Evolutionary conservation across 2,329 filamentous ascomycete species (phyloP).

Genomic region (Elsinoe batatas): DNA sequence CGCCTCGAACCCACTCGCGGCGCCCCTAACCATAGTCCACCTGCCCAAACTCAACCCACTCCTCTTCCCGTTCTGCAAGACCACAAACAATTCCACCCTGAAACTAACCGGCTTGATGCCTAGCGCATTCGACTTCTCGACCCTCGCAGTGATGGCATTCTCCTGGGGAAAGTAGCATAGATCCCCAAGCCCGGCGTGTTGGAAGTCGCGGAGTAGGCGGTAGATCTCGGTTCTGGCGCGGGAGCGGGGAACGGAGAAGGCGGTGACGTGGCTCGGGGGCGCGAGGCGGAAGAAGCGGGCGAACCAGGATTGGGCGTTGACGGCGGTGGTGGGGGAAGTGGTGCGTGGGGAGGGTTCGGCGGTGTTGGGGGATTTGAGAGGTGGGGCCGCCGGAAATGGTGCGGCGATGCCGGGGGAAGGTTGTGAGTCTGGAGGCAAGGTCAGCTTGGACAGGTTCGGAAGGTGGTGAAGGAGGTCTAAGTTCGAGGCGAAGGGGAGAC

Average conservation of each 20-base stretch:
- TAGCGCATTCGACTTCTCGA: conserved; percentile 67
- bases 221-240: conserved; percentile 68
- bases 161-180: conserved; percentile 68
- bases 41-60: conserved; percentile 69
- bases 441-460: conserved; percentile 8
- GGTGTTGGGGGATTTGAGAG: conserved; percentile 3
- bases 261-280: conserved; percentile 65
- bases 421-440: background rate
- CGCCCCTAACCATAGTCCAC: conserved; percentile 85
- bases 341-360: background rate
- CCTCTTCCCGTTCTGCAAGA: conserved; percentile 73
- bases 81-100: conserved; percentile 75
- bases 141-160: conserved; percentile 68
- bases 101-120: conserved; percentile 82
- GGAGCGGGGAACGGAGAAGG: conserved; percentile 62
- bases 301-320: conserved; percentile 60
- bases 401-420: conserved; percentile 7
- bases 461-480: background rate
- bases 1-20: conserved; percentile 76
- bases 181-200: conserved; percentile 62
- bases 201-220: conserved; percentile 68
- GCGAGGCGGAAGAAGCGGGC: conserved; percentile 83
- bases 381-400: background rate
- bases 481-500: background rate
- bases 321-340: conserved; percentile 21